These are phyloP conservation scores for Aphanomyces euteiches DNA, from an alignment of 352 stramenopile species.

Conservation along the genomic window DNA sequence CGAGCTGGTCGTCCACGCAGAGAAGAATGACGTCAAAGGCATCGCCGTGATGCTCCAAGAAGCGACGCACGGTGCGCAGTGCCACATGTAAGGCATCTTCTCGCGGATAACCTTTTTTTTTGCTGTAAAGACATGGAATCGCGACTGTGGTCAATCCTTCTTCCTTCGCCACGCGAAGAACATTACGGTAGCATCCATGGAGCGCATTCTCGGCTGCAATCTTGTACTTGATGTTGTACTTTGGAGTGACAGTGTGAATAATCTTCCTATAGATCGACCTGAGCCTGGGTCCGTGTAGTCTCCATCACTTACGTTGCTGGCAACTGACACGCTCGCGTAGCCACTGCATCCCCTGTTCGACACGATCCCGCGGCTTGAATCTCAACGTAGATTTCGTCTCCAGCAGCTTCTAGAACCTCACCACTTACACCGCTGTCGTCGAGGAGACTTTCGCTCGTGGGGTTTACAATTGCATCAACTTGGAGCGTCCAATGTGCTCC, in stretches of 20 bases:
- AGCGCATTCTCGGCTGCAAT: conserved; percentile 79
- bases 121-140: conserved; percentile 73
- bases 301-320: conserved; percentile 42
- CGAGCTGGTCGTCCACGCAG: conserved; percentile 55
- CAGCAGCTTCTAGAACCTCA: conserved; percentile 63
- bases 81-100: conserved; percentile 77
- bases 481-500: conserved; percentile 50
- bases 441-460: conserved; percentile 67
- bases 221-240: conserved; percentile 73
- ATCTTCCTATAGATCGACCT: conserved; percentile 35
- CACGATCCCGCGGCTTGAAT: conserved; percentile 56
- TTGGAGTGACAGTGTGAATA: conserved; percentile 81
- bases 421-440: conserved; percentile 60
- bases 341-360: conserved; percentile 76
- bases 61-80: conserved; percentile 58
- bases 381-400: conserved; percentile 67
- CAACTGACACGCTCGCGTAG: conserved; percentile 73
- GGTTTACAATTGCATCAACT: conserved; percentile 73
- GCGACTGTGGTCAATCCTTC: conserved; percentile 57
- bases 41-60: conserved; percentile 64
- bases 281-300: neutral
- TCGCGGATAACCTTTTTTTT: conserved; percentile 67
- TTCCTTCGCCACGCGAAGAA: conserved; percentile 63
- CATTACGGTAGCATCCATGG: conserved; percentile 71
- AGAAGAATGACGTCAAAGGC: conserved; percentile 64